Conservation (phyloP, 2,329 filamentous ascomycete genomes). For the Diplodia scrobiculata region DNA sequence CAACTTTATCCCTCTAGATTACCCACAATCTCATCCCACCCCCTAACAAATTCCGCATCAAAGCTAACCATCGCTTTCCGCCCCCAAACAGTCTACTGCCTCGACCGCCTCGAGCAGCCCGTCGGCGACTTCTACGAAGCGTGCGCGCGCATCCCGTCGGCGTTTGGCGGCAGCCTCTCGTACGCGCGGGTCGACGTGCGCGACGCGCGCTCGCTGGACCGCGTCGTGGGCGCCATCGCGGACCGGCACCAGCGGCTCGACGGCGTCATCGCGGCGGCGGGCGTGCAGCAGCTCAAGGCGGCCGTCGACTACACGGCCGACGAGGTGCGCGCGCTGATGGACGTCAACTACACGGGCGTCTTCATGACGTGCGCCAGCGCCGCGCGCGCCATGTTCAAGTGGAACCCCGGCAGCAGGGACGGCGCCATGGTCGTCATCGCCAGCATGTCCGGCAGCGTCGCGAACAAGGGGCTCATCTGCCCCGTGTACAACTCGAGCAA, state of each 20-base stretch:
- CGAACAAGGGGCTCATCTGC: slow-evolving; percentile 63
- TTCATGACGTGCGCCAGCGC: slow-evolving; percentile 63
- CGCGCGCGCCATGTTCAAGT: slow-evolving; percentile 63
- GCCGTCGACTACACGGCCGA: slow-evolving; percentile 72
- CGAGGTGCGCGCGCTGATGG: slow-evolving; percentile 61
- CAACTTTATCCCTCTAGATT: too few relatives aligned
- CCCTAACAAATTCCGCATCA: background rate
- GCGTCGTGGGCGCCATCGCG: slow-evolving; percentile 67
- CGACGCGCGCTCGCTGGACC: slow-evolving; percentile 66
- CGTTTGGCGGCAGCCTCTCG: slow-evolving; percentile 64
- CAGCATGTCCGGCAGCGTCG: slow-evolving; percentile 63
- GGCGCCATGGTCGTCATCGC: slow-evolving; percentile 64
- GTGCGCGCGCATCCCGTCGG: slow-evolving; percentile 60
- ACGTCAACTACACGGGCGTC: slow-evolving; percentile 61
- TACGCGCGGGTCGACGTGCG: slow-evolving; percentile 81
- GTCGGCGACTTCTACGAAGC: slow-evolving; percentile 63
- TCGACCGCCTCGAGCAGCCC: slow-evolving; percentile 62
- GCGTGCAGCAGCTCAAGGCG: slow-evolving; percentile 75
- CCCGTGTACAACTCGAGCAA: slow-evolving; percentile 76
- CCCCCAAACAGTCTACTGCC: slow-evolving; percentile 58
- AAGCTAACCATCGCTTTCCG: background rate
- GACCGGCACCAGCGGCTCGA: slow-evolving; percentile 70
- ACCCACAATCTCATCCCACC: background rate
- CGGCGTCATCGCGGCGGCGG: slow-evolving; percentile 72
- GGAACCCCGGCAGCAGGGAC: slow-evolving; percentile 46